Conservation (phyloP, 306 rosid species). For the Dalbergia cochinchinensis region DNA sequence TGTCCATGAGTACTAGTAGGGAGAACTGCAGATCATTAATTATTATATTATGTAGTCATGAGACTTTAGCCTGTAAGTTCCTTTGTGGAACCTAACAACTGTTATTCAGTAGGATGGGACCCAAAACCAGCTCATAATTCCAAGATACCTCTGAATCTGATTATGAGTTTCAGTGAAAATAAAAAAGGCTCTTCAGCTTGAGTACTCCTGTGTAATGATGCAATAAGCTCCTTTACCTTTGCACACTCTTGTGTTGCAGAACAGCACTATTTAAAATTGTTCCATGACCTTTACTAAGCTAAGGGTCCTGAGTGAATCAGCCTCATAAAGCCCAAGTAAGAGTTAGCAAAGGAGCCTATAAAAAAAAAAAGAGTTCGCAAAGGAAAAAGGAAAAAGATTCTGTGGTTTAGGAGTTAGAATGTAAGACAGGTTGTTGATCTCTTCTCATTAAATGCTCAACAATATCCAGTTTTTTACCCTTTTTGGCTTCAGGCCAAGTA, state of each 20-base stretch:
- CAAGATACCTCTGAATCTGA: conserved; percentile 35
- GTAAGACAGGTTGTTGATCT: conserved; percentile 33
- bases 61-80: not conserved
- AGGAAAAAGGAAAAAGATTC: conserved; percentile 35
- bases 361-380: no score
- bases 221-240: conserved; percentile 7
- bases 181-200: conserved; percentile 44
- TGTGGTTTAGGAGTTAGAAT: conserved; percentile 10
- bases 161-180: conserved; percentile 54
- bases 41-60: not conserved
- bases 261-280: not conserved
- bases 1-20: not conserved
- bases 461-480: conserved; percentile 24
- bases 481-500: conserved; percentile 37
- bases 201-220: conserved; percentile 38
- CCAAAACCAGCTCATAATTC: conserved; percentile 50
- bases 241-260: not conserved
- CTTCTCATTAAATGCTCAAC: conserved; percentile 45
- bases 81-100: not conserved
- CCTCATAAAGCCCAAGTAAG: not conserved
- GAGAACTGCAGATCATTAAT: not conserved
- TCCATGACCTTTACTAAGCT: conserved; percentile 27
- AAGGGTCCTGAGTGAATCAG: conserved; percentile 13
- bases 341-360: not conserved
- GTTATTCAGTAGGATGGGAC: conserved; percentile 44